These are phyloP conservation scores for Oenanthe javanica DNA, from an alignment of 140 eudicot genomes.

Conservation along the genomic window DNA sequence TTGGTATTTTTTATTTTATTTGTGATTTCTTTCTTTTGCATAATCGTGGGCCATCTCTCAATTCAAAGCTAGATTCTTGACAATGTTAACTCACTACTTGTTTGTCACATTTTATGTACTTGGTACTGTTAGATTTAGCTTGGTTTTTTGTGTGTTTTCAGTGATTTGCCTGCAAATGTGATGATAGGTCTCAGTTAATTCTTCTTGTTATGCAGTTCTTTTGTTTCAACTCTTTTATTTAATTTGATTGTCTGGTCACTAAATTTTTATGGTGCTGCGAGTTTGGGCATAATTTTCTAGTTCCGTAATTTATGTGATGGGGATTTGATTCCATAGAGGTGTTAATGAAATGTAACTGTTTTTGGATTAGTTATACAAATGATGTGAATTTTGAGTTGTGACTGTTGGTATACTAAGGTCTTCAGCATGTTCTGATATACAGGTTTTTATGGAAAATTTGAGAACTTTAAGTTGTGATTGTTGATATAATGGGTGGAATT, in stretches of 20 bases:
- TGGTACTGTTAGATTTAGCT: neutral
- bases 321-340: neutral
- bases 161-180: neutral
- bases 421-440: slow-evolving; percentile 11
- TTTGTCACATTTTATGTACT: neutral
- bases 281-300: neutral
- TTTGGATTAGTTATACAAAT: neutral
- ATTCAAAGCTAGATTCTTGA: neutral
- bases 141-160: neutral
- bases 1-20: neutral
- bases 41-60: neutral
- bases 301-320: neutral
- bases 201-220: neutral
- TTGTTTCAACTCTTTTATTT: neutral
- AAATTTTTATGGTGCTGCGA: neutral
- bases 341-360: neutral
- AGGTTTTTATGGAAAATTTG: slow-evolving; percentile 22
- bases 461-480: neutral
- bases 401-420: neutral
- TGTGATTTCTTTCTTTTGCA: neutral
- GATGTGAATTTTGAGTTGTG: neutral
- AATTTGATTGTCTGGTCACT: neutral
- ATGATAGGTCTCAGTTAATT: neutral
- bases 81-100: neutral
- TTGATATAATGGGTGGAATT: slow-evolving; percentile 71